These are phyloP conservation scores for Crucihimalaya himalaica DNA, from an alignment of 345 rosid genomes.

Conservation along the genomic window DNA sequence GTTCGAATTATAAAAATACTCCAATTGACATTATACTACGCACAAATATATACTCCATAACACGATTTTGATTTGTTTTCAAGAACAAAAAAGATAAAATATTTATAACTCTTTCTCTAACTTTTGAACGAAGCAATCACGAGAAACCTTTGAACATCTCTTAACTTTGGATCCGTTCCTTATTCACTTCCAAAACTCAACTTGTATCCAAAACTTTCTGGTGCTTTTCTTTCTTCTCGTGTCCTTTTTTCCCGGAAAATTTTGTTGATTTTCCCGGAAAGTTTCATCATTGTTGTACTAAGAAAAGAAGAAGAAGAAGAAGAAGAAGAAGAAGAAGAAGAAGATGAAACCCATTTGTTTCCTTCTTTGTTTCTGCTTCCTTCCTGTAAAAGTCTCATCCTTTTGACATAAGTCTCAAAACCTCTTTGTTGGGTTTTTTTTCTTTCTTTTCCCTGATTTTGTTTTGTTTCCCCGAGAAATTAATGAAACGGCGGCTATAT, in stretches of 20 bases:
- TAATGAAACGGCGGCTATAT: constrained; percentile 56
- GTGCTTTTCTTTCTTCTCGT: constrained; percentile 40
- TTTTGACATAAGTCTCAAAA: constrained; percentile 20
- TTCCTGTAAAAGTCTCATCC: constrained; percentile 35
- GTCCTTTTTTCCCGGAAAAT: constrained; percentile 26
- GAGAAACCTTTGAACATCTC: constrained; percentile 72
- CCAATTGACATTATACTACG: too few species aligned
- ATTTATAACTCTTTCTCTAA: neutral
- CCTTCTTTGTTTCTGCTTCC: constrained; percentile 32
- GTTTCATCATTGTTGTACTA: constrained; percentile 30
- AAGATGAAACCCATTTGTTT: constrained; percentile 42
- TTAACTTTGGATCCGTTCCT: constrained; percentile 61
- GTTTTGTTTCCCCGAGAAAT: constrained; percentile 29
- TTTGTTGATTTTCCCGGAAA: constrained; percentile 32
- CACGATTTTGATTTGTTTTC: constrained; percentile 27
- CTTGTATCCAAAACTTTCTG: constrained; percentile 45
- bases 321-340: neutral
- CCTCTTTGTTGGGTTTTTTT: neutral
- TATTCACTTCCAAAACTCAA: constrained; percentile 43
- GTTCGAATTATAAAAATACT: too few species aligned
- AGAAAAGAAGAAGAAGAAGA: neutral
- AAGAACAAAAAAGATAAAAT: neutral
- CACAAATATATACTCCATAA: too few species aligned
- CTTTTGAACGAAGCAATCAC: constrained; percentile 81
- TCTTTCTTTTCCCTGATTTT: constrained; percentile 31